phyloP scores from a whole-genome alignment of 1,284 basidiomycete genomes.

The Austropuccinia psidii region DNA sequence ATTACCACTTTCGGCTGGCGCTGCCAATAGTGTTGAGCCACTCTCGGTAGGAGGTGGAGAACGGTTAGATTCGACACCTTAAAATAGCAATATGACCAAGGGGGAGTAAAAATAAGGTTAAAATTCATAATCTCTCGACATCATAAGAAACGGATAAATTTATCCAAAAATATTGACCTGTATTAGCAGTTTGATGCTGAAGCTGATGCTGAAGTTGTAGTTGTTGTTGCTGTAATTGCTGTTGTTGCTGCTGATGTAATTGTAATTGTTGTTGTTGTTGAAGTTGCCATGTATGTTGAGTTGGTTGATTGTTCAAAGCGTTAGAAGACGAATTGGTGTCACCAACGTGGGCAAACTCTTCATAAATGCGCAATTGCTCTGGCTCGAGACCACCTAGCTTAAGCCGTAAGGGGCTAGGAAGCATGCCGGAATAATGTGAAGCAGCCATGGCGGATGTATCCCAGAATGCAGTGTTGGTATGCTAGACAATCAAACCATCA shows the following conservation, averaged over 20 bases:
- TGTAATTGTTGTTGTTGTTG: slow-evolving; percentile 1
- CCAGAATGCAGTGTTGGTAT: slow-evolving; percentile 55
- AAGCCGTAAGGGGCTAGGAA: slow-evolving; percentile 85
- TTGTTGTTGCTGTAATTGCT: slow-evolving; percentile 14
- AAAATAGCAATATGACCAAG: no score
- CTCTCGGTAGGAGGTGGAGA: neutral
- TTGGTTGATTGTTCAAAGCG: neutral
- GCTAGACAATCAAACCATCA: neutral
- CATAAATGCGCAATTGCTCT: slow-evolving; percentile 82
- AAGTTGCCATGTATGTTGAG: neutral
- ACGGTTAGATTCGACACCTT: neutral
- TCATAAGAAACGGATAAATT: neutral
- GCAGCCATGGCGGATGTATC: slow-evolving; percentile 62
- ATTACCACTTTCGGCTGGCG: neutral
- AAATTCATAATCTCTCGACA: neutral
- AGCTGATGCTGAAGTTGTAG: neutral
- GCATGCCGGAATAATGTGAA: slow-evolving; percentile 65
- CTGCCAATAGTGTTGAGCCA: neutral
- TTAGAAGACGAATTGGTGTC: neutral
- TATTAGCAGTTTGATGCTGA: neutral
- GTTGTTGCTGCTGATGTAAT: slow-evolving; percentile 6
- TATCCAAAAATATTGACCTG: neutral
- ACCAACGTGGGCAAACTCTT: slow-evolving; percentile 67
- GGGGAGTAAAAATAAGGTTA: neutral
- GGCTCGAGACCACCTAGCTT: slow-evolving; percentile 72